A percentile compares a stretch with the other conserved stretches of the same genome.
Evolutionary conservation across 129 eudicot genomes (phyloP).

Genomic region (Gnaphalium uliginosum): DNA sequence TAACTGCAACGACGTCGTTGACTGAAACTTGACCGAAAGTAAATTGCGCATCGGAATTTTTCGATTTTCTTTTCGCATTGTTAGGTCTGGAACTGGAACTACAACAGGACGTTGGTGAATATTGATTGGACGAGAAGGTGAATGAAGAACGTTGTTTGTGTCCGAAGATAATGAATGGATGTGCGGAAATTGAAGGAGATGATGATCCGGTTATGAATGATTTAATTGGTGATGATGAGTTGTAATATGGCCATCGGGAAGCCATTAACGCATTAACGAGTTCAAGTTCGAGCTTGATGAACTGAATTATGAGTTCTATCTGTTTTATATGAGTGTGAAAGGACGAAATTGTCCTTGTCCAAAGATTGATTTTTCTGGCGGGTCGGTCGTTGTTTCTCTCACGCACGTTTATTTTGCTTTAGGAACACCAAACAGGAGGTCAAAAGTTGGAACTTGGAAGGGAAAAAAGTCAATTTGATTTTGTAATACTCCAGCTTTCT

Average conservation of each 20-base stretch:
- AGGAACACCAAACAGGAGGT: neutral
- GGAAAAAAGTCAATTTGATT: neutral
- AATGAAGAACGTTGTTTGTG: constrained; percentile 29
- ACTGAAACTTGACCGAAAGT: constrained; percentile 30
- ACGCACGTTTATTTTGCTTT: constrained; percentile 27
- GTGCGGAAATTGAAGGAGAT: constrained; percentile 27
- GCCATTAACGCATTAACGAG: constrained; percentile 57
- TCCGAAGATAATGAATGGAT: constrained; percentile 20
- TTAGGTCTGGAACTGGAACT: constrained; percentile 18
- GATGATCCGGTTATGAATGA: constrained; percentile 23
- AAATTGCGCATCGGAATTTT: constrained; percentile 16
- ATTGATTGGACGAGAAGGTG: constrained; percentile 24
- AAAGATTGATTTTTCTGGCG: neutral
- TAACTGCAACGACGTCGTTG: neutral
- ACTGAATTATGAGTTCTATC: neutral
- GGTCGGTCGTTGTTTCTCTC: neutral
- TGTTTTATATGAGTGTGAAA: constrained; percentile 14
- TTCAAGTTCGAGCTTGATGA: constrained; percentile 3
- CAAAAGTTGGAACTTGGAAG: neutral
- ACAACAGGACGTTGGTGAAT: constrained; percentile 28
- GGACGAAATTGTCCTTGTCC: constrained; percentile 1
- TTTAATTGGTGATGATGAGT: constrained; percentile 7
- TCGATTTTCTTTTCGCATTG: constrained; percentile 34
- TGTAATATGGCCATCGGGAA: constrained; percentile 37
- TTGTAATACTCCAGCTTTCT: neutral